Percentiles rank a stretch among this genome's conserved stretches.
Conservation (phyloP, 768 basidiomycete species). For the Clitopilus passeckerianus region DNA sequence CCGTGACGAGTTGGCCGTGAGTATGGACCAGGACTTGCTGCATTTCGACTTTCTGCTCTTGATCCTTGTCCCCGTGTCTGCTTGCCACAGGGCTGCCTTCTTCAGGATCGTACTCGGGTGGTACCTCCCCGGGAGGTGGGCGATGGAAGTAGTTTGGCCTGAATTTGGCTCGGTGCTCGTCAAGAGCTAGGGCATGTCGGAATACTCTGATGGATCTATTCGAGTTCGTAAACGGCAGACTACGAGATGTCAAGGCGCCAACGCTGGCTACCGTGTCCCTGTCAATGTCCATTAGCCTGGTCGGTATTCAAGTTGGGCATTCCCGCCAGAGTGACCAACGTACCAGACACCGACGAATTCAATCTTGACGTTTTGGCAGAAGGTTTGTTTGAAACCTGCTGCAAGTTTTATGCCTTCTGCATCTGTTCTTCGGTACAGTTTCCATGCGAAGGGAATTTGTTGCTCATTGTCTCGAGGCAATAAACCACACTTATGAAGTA, state of each 20-base stretch:
- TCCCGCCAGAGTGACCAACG: slow-evolving; percentile 8
- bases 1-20: neutral
- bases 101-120: slow-evolving; percentile 21
- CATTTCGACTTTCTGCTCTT: neutral
- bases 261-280: slow-evolving; percentile 83
- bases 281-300: neutral
- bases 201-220: slow-evolving; percentile 66
- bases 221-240: slow-evolving; percentile 62
- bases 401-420: slow-evolving; percentile 38
- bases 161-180: slow-evolving; percentile 73
- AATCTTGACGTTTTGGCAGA: slow-evolving; percentile 61
- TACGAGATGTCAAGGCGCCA: slow-evolving; percentile 53
- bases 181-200: slow-evolving; percentile 73
- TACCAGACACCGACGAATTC: slow-evolving; percentile 82
- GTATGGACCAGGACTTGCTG: slow-evolving; percentile 2
- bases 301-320: neutral
- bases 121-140: slow-evolving; percentile 19
- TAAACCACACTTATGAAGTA: slow-evolving; percentile 75
- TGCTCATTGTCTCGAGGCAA: slow-evolving; percentile 63
- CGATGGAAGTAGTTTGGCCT: slow-evolving; percentile 59
- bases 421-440: slow-evolving; percentile 57
- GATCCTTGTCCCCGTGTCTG: slow-evolving; percentile 1
- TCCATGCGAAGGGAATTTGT: slow-evolving; percentile 72
- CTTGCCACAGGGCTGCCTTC: slow-evolving; percentile 11
- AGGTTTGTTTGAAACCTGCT: slow-evolving; percentile 68